A percentile compares a stretch with the other conserved stretches of the same genome.
Evolutionary conservation across 2,329 filamentous ascomycete species (phyloP).

Genomic region (Fusarium circinatum): DNA sequence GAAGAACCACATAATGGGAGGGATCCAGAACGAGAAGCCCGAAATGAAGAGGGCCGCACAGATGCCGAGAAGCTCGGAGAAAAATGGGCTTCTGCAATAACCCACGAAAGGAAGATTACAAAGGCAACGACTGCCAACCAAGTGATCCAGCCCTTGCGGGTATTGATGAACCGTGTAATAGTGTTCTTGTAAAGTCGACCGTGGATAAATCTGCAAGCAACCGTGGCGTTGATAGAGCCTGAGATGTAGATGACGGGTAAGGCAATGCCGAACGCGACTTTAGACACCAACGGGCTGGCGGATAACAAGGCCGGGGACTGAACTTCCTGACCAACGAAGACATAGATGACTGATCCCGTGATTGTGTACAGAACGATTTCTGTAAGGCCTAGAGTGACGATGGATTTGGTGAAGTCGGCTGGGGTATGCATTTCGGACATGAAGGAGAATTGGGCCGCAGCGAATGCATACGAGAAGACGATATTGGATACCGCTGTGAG

Average conservation of each 20-base stretch:
- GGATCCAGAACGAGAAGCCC: conserved; percentile 53
- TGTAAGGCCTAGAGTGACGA: conserved; percentile 68
- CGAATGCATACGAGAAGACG: conserved; percentile 72
- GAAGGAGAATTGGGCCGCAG: conserved; percentile 61
- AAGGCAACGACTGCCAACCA: conserved; percentile 69
- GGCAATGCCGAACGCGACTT: conserved; percentile 75
- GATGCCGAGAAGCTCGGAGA: conserved; percentile 70
- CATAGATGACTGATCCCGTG: conserved; percentile 74
- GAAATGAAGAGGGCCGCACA: conserved; percentile 61
- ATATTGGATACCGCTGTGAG: conserved; percentile 74
- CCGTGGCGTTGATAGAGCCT: conserved; percentile 72
- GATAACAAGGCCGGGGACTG: conserved; percentile 74
- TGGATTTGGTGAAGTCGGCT: conserved; percentile 60
- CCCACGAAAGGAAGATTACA: conserved; percentile 72
- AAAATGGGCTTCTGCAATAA: conserved; percentile 79
- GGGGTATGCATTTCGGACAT: conserved; percentile 65
- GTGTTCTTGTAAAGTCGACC: conserved; percentile 55
- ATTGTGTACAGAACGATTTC: conserved; percentile 74
- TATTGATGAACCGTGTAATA: conserved; percentile 58
- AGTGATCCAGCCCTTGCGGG: conserved; percentile 56
- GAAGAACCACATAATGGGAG: conserved; percentile 56
- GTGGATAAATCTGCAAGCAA: conserved; percentile 58
- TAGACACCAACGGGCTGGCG: conserved; percentile 66
- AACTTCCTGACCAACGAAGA: conserved; percentile 72
- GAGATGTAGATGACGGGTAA: conserved; percentile 79